Percentiles rank a stretch among this genome's conserved stretches.
phyloP scores from a whole-genome alignment of 768 basidiomycete genomes.

The Coprinopsis cinerea region DNA sequence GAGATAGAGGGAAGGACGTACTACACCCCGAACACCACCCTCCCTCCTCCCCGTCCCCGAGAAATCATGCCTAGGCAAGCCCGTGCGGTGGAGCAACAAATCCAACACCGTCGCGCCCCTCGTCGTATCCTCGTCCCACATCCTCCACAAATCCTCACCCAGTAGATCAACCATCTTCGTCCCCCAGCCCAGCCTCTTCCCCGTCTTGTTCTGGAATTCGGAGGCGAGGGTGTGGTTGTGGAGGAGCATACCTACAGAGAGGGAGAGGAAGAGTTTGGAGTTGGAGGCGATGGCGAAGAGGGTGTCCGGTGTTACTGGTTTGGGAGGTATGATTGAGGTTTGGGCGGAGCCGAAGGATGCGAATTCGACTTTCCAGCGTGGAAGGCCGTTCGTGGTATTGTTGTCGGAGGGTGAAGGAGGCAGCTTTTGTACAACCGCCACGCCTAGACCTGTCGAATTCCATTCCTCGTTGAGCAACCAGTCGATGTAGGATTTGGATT shows the following conservation, averaged over 20 bases:
- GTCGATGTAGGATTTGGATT: too few species aligned
- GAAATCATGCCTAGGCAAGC: slow-evolving; percentile 39
- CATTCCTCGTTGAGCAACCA: too few species aligned
- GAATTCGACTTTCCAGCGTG: slow-evolving; percentile 34
- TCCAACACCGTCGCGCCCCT: slow-evolving; percentile 32
- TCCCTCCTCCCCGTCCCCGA: slow-evolving; percentile 24
- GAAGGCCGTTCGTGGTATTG: slow-evolving; percentile 18
- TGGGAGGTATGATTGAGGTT: slow-evolving; percentile 20
- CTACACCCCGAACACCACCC: slow-evolving; percentile 32
- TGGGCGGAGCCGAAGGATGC: slow-evolving; percentile 31
- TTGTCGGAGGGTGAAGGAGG: not conserved
- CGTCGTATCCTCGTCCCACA: slow-evolving; percentile 33
- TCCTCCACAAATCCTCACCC: slow-evolving; percentile 30
- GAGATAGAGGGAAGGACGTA: slow-evolving; percentile 11
- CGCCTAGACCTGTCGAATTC: slow-evolving; percentile 34
- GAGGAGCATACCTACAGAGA: slow-evolving; percentile 34
- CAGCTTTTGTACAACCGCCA: slow-evolving; percentile 31
- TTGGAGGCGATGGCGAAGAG: slow-evolving; percentile 41
- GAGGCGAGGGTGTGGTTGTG: slow-evolving; percentile 29
- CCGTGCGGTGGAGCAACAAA: slow-evolving; percentile 38
- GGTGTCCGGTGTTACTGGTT: slow-evolving; percentile 35
- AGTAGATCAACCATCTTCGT: slow-evolving; percentile 32
- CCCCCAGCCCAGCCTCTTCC: slow-evolving; percentile 28
- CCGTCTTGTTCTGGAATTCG: slow-evolving; percentile 11
- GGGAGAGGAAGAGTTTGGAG: slow-evolving; percentile 35